Evolutionary conservation across 169 alveolate genomes (phyloP).

Genomic region (Babesia caballi): DNA sequence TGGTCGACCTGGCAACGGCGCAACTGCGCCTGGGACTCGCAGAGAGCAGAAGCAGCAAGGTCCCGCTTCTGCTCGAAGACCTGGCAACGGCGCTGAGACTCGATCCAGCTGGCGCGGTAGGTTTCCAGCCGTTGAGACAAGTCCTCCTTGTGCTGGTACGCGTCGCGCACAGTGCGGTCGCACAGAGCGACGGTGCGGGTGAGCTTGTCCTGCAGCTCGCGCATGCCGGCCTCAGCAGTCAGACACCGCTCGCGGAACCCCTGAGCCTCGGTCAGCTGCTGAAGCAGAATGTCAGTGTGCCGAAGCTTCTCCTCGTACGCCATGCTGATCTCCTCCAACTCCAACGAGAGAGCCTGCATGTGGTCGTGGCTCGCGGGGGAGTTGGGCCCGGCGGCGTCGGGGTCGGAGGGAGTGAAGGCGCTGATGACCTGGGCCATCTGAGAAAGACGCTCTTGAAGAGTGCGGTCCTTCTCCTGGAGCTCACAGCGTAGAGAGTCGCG

Average conservation of each 20-base stretch:
- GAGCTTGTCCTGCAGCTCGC: slow-evolving; percentile 30
- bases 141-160: slow-evolving; percentile 5
- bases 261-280: slow-evolving; percentile 27
- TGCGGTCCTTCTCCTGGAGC: neutral
- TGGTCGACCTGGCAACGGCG: slow-evolving; percentile 22
- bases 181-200: slow-evolving; percentile 11
- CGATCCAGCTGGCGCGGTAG: slow-evolving; percentile 31
- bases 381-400: neutral
- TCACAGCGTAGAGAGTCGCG: neutral
- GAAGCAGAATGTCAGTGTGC: slow-evolving; percentile 29
- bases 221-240: neutral
- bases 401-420: neutral
- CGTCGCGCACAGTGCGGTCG: neutral
- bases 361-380: slow-evolving; percentile 34
- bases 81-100: slow-evolving; percentile 7
- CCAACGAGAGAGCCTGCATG: slow-evolving; percentile 29
- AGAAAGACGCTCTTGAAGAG: neutral
- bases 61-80: slow-evolving; percentile 53
- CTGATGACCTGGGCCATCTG: neutral
- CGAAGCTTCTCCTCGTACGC: slow-evolving; percentile 59
- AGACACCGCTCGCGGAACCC: slow-evolving; percentile 2
- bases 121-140: neutral
- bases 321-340: slow-evolving; percentile 54
- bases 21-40: slow-evolving; percentile 50
- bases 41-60: slow-evolving; percentile 45